Evolutionary conservation across 225 moss, liverwort and hornwort species (phyloP), one percentile per base, ranked within the genome.

Genomic region (Marchantia paleacea): DNA sequence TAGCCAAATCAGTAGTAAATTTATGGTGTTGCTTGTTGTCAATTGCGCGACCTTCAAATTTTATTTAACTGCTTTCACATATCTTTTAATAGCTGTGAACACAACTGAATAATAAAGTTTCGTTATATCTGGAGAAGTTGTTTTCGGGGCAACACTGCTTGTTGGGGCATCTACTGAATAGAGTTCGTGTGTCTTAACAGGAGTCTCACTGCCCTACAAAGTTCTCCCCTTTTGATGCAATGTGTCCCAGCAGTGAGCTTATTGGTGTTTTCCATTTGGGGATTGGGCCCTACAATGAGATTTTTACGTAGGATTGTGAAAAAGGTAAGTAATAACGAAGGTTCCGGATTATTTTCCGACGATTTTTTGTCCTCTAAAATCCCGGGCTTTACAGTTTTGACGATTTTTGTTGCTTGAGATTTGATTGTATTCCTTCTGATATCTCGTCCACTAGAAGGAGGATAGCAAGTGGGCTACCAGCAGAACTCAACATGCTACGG

Each of bases 391-490:
- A 10, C 48, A 10, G 61, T 25, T 51, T 72, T 7, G 4, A 8
- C 16, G 6, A 11, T 30, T 47, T 8, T 10, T 14, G 54, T 0
- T 3, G 55, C 51, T 66, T 72, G 18, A 70, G 31, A 26, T 83
- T 47, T 65, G 48, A 68, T 22, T 82, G 62, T 76, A 13, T 9
- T 69, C 39, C 39, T 12, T 13, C 12, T 29, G 58, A 52, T 78
- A 48, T 55, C 51, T 78, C 79, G 61, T 51, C 76, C 48, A 81
- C 73, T 86, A 94, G 93, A 88, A 89, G 82, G 91, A 89, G 84
- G 94, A 94, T 61, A 88, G 76, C 69, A 83, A 83, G 78, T 97
- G 97, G 97, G 86, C 85, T 58, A 86, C 88, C 68, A 93, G 95
- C 81, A 84, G 87, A 77, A 92, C 97, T 80, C 90, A 88, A 64